These are phyloP conservation scores for Astragalus glycyphyllos DNA, from an alignment of 306 rosid species.

Conservation along the genomic window DNA sequence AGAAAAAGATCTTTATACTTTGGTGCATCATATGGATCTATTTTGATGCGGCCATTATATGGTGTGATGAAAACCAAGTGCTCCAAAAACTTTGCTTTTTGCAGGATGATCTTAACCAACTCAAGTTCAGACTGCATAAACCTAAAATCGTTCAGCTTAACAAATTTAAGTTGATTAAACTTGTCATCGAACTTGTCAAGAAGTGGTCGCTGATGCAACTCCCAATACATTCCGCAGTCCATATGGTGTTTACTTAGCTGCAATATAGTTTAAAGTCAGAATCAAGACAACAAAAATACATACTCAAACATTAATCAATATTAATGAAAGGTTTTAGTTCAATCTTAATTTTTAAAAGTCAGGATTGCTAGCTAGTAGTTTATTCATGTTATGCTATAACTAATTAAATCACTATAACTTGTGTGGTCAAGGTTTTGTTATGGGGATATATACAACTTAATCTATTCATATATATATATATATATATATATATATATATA, in stretches of 20 bases:
- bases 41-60: neutral
- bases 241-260: conserved; percentile 42
- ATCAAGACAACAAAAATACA: neutral
- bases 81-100: conserved; percentile 41
- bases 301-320: too few species aligned
- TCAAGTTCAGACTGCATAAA: conserved; percentile 33
- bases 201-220: conserved; percentile 41
- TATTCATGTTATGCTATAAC: too few species aligned
- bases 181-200: neutral
- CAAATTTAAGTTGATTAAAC: conserved; percentile 27
- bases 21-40: neutral
- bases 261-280: conserved; percentile 12
- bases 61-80: conserved; percentile 34
- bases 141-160: conserved; percentile 48
- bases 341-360: too few species aligned
- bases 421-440: too few species aligned
- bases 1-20: neutral
- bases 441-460: too few species aligned
- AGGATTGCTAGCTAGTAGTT: too few species aligned
- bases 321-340: too few species aligned
- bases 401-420: too few species aligned
- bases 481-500: too few species aligned
- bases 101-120: conserved; percentile 38
- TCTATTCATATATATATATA: too few species aligned
- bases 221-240: conserved; percentile 42